Evolutionary conservation across 768 basidiomycete genomes (phyloP).

Genomic region (Russula virescens): DNA sequence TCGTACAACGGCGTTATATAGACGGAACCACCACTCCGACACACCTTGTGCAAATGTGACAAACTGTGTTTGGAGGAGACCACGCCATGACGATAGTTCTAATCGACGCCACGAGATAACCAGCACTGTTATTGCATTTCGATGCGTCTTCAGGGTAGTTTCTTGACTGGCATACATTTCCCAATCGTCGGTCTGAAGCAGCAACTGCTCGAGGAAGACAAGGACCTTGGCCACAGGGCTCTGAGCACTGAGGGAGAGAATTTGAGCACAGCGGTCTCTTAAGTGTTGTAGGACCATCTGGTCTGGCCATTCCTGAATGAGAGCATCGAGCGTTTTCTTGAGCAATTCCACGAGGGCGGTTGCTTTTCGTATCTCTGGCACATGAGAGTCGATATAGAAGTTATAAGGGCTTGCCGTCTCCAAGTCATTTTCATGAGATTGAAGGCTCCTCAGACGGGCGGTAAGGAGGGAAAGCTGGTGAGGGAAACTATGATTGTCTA

Average conservation of each 20-base stretch:
- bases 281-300: constrained; percentile 95
- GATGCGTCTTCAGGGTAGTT: constrained; percentile 68
- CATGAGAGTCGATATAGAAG: constrained; percentile 80
- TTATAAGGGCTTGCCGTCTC: constrained; percentile 40
- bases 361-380: constrained; percentile 62
- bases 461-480: constrained; percentile 50
- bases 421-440: constrained; percentile 20
- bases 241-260: constrained; percentile 54
- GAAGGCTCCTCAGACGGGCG: constrained; percentile 34
- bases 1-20: constrained; percentile 74
- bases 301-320: constrained; percentile 88
- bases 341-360: constrained; percentile 47
- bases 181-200: constrained; percentile 91
- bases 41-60: constrained; percentile 38
- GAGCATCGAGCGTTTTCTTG: constrained; percentile 42
- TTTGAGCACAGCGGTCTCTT: constrained; percentile 56
- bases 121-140: constrained; percentile 56
- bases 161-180: constrained; percentile 92
- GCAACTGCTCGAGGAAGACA: constrained; percentile 75
- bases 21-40: constrained; percentile 84
- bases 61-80: constrained; percentile 67
- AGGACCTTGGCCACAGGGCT: constrained; percentile 80
- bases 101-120: constrained; percentile 89
- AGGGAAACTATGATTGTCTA: constrained; percentile 49
- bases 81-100: constrained; percentile 85